These are phyloP conservation scores for Neonectria ditissima DNA, from an alignment of 2,329 filamentous ascomycete genomes.

Conservation along the genomic window DNA sequence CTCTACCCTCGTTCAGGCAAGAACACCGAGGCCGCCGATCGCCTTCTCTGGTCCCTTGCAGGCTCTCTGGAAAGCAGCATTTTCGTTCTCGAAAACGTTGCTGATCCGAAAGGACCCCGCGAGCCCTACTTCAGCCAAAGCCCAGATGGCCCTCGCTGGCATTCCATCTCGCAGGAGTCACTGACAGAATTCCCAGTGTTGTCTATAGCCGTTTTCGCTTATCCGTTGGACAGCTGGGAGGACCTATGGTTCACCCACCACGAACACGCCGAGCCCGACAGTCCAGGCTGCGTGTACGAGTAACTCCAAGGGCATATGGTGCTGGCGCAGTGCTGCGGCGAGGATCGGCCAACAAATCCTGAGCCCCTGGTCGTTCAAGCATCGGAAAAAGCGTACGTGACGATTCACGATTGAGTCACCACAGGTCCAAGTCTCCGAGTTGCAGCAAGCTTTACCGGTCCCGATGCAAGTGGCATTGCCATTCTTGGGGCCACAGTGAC, in stretches of 20 bases:
- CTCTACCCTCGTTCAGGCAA: no score
- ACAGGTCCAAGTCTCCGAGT: conserved; percentile 31
- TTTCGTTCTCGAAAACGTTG: conserved; percentile 18
- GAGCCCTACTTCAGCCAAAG: conserved; percentile 23
- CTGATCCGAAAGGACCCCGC: conserved; percentile 20
- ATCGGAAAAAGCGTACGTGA: conserved; percentile 24
- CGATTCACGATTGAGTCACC: conserved; percentile 37
- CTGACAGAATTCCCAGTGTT: neutral
- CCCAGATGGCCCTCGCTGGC: conserved; percentile 13
- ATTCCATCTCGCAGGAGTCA: conserved; percentile 30
- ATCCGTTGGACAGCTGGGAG: neutral
- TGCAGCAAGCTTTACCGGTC: conserved; percentile 26
- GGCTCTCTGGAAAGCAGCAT: conserved; percentile 26
- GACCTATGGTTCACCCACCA: neutral
- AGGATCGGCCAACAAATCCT: conserved; percentile 13
- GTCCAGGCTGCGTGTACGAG: neutral
- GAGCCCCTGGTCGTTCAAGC: neutral
- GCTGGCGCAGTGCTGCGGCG: conserved; percentile 6
- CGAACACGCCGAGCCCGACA: conserved; percentile 7
- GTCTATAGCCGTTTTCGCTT: neutral
- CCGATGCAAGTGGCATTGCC: conserved; percentile 27
- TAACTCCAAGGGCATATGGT: neutral
- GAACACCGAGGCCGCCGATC: neutral
- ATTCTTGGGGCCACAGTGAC: conserved; percentile 18
- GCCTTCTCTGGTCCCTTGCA: conserved; percentile 13